phyloP scores from a whole-genome alignment of 2,329 filamentous ascomycete species.

The Aspergillus vadensis region DNA sequence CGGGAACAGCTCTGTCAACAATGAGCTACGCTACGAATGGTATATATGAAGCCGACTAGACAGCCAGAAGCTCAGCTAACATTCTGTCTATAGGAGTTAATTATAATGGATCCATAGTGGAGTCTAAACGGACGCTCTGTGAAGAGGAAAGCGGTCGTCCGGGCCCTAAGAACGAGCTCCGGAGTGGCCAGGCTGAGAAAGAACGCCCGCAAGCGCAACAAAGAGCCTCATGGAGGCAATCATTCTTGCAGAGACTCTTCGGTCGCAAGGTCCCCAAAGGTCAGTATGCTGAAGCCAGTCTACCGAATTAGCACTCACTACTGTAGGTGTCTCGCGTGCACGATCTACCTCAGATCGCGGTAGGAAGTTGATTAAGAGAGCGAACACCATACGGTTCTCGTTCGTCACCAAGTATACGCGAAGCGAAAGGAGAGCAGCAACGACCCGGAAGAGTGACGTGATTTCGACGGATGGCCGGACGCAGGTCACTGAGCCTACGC shows the following conservation, averaged over 20 bases:
- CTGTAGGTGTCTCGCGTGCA: conserved; percentile 27
- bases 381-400: conserved; percentile 33
- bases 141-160: conserved; percentile 23
- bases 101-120: conserved; percentile 9
- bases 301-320: conserved; percentile 7
- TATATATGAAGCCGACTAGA: conserved; percentile 5
- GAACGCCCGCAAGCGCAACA: conserved; percentile 10
- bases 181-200: conserved; percentile 7
- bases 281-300: conserved; percentile 12
- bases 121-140: conserved; percentile 21
- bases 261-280: conserved; percentile 28
- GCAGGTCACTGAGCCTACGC: conserved; percentile 5
- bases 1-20: conserved; percentile 13
- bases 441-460: conserved; percentile 17
- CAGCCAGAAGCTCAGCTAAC: background rate
- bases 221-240: conserved; percentile 23
- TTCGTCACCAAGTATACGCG: conserved; percentile 28
- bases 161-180: conserved; percentile 16
- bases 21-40: conserved; percentile 21
- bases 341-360: conserved; percentile 24
- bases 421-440: conserved; percentile 18
- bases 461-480: conserved; percentile 12
- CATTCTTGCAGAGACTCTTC: conserved; percentile 30
- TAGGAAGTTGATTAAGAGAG: conserved; percentile 31
- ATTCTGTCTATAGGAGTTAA: conserved; percentile 10